These are phyloP conservation scores for Schoenoplectus tabernaemontani DNA, from an alignment of 202 grass and related monocot species.

Conservation along the genomic window DNA sequence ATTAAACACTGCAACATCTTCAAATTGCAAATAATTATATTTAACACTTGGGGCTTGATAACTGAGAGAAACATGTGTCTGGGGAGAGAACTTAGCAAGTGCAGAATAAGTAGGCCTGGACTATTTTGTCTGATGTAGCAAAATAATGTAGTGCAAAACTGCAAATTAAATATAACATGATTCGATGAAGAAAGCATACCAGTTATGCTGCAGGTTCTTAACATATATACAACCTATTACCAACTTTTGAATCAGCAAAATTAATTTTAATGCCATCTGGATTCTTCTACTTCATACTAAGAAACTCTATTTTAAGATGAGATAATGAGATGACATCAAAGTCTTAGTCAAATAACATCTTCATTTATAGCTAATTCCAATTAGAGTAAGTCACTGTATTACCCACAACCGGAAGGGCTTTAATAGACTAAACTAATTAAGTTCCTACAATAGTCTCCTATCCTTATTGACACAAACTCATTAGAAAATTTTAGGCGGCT, in stretches of 20 bases:
- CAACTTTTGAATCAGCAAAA: not conserved
- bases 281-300: not conserved
- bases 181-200: not conserved
- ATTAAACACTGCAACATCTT: not conserved
- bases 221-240: not conserved
- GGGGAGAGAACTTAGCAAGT: not conserved
- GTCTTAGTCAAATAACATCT: not conserved
- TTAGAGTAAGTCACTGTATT: not conserved
- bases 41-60: not conserved
- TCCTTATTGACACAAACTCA: not conserved
- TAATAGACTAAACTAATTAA: not conserved
- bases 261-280: not conserved
- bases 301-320: not conserved
- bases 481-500: slow-evolving; percentile 38
- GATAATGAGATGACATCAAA: not conserved
- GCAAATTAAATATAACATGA: not conserved
- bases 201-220: not conserved
- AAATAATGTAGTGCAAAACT: not conserved
- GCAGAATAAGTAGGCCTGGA: not conserved
- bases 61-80: not conserved
- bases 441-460: not conserved
- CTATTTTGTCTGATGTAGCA: not conserved
- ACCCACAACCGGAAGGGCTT: not conserved
- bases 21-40: not conserved
- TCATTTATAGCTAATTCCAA: not conserved